Percentiles rank a stretch among this genome's conserved stretches.
Evolutionary conservation across 495 filamentous ascomycete genomes (phyloP).

Genomic region (Aspergillus avenaceus): DNA sequence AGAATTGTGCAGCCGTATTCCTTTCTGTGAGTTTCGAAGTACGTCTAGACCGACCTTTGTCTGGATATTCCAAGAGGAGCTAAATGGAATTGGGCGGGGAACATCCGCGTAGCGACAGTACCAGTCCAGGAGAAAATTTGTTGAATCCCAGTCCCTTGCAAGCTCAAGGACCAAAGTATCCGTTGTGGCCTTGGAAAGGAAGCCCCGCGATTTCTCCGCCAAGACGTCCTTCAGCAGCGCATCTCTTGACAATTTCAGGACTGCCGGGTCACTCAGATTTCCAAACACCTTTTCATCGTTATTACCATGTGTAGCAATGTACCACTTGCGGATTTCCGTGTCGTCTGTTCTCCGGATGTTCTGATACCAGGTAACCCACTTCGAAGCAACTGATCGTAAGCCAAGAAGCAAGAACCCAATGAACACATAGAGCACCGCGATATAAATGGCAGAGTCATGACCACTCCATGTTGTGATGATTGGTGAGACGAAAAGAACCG

Average conservation of each 20-base stretch:
- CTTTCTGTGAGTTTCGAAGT: slow-evolving; percentile 51
- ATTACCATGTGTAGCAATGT: slow-evolving; percentile 30
- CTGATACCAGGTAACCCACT: slow-evolving; percentile 50
- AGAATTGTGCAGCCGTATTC: slow-evolving; percentile 55
- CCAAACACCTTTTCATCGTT: slow-evolving; percentile 34
- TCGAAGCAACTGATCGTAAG: slow-evolving; percentile 42
- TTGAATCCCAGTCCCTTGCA: slow-evolving; percentile 50
- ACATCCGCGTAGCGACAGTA: slow-evolving; percentile 51
- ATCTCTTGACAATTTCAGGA: slow-evolving; percentile 43
- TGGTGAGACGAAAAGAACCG: slow-evolving; percentile 44
- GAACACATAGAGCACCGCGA: slow-evolving; percentile 44
- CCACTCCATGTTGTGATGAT: slow-evolving; percentile 43
- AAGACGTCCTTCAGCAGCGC: slow-evolving; percentile 41
- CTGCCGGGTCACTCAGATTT: slow-evolving; percentile 39
- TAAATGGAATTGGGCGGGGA: slow-evolving; percentile 51
- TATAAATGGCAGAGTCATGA: slow-evolving; percentile 45
- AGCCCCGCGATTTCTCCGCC: slow-evolving; percentile 37
- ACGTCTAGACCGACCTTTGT: slow-evolving; percentile 53
- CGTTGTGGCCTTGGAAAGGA: slow-evolving; percentile 36
- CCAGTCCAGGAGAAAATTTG: slow-evolving; percentile 57
- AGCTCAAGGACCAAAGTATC: slow-evolving; percentile 47
- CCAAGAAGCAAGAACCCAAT: slow-evolving; percentile 39
- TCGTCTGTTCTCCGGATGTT: slow-evolving; percentile 43
- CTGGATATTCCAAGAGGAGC: slow-evolving; percentile 59
- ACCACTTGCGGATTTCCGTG: slow-evolving; percentile 47